Conservation (phyloP, 148 eudicot species). For the Fagopyrum homotropicum region DNA sequence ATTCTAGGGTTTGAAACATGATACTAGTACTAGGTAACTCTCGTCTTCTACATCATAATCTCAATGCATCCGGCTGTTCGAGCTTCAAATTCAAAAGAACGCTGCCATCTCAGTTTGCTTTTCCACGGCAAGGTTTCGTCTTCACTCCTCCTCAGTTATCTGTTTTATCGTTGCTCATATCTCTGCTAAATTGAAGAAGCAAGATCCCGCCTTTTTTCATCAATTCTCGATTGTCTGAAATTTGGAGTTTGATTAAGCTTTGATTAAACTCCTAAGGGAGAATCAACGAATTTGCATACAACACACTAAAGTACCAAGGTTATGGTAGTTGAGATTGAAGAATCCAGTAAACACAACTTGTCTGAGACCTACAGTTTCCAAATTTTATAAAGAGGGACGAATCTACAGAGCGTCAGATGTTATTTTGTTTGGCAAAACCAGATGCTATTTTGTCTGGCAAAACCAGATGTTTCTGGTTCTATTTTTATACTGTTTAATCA, state of each 20-base stretch:
- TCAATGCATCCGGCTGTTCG: not conserved
- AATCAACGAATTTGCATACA: conserved; percentile 1
- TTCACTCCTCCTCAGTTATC: not conserved
- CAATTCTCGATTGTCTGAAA: not conserved
- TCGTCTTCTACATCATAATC: conserved; percentile 3
- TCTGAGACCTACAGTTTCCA: not conserved
- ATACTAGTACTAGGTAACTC: not conserved
- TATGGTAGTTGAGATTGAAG: not conserved
- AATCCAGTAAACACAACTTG: not conserved
- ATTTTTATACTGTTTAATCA: too few relatives aligned
- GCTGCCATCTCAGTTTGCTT: not conserved
- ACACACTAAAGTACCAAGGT: not conserved
- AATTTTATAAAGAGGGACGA: not conserved
- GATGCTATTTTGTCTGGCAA: not conserved
- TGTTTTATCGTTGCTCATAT: not conserved
- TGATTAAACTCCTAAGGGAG: not conserved
- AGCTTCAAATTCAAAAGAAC: not conserved
- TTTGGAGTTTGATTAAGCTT: not conserved
- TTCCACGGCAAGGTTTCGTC: conserved; percentile 4
- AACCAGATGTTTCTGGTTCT: too few relatives aligned
- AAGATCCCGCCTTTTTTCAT: not conserved
- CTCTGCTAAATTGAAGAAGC: conserved; percentile 4
- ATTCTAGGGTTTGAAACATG: conserved; percentile 7
- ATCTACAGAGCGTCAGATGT: not conserved
- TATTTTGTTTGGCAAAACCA: not conserved